These are phyloP conservation scores for Nicotiana paniculata DNA, from an alignment of 257 asterid species.

Conservation along the genomic window DNA sequence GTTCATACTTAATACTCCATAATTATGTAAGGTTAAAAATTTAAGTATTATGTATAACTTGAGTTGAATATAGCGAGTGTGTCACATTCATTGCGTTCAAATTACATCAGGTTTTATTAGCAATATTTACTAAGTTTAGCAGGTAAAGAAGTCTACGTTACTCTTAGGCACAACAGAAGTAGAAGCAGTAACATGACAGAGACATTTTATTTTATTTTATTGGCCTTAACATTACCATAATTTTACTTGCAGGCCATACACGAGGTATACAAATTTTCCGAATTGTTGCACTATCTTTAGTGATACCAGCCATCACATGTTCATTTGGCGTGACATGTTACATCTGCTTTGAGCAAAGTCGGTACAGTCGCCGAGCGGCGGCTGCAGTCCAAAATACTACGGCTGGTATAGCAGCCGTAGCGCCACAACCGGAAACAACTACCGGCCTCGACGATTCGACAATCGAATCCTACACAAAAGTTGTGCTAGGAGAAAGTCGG, in stretches of 20 bases:
- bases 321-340: constrained; percentile 19
- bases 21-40: background rate
- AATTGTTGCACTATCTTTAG: constrained; percentile 19
- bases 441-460: constrained; percentile 58
- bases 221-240: background rate
- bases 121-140: background rate
- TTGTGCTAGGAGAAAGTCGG: constrained; percentile 60
- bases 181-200: background rate
- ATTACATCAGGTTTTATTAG: background rate
- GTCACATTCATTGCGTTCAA: background rate
- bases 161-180: background rate
- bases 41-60: too few species aligned
- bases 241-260: constrained; percentile 11
- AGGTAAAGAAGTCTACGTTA: background rate
- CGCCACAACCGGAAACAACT: constrained; percentile 12
- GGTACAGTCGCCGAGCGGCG: background rate
- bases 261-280: constrained; percentile 6
- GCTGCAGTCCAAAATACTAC: constrained; percentile 11
- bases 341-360: constrained; percentile 4
- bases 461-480: constrained; percentile 57
- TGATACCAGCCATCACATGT: constrained; percentile 24
- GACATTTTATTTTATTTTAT: background rate
- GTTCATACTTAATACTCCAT: background rate
- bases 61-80: background rate
- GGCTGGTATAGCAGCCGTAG: constrained; percentile 6